Evolutionary conservation across 2,329 filamentous ascomycete species (phyloP).

Genomic region (Trichothecium roseum): DNA sequence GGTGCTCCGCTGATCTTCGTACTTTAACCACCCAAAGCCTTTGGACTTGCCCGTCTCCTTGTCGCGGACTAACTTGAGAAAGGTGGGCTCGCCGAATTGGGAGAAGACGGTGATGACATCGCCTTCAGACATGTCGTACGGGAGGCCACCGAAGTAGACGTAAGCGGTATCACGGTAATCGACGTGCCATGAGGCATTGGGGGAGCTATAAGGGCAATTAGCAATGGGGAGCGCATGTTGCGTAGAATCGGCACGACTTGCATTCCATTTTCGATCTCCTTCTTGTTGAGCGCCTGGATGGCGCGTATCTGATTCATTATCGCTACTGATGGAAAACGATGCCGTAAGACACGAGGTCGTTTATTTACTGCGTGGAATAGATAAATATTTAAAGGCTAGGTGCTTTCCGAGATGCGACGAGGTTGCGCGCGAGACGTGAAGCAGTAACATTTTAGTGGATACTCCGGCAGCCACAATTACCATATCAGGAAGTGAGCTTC

Average conservation of each 20-base stretch:
- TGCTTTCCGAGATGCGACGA: too few relatives aligned
- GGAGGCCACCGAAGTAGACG: conserved; percentile 89
- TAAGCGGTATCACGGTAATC: conserved; percentile 98
- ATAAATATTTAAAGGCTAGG: too few relatives aligned
- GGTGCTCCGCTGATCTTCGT: conserved; percentile 93
- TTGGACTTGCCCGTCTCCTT: conserved; percentile 93
- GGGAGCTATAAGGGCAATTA: conserved; percentile 42
- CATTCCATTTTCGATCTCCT: conserved; percentile 83
- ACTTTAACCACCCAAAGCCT: conserved; percentile 94
- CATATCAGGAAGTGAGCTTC: background rate
- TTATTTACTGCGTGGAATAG: background rate
- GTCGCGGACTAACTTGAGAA: conserved; percentile 85
- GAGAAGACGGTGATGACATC: conserved; percentile 95
- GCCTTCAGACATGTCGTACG: conserved; percentile 87
- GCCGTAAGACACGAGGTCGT: too few relatives aligned
- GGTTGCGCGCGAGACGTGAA: too few relatives aligned
- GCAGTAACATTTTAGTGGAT: background rate
- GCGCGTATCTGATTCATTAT: conserved; percentile 90
- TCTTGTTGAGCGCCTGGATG: conserved; percentile 87
- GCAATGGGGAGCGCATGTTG: conserved; percentile 5
- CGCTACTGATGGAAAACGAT: too few relatives aligned
- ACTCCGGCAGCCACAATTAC: background rate
- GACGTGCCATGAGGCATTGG: conserved; percentile 88
- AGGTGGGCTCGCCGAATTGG: conserved; percentile 90
- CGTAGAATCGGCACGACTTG: conserved; percentile 29